These are phyloP conservation scores for Globisporangium emineosum DNA, from an alignment of 352 stramenopile genomes.

Conservation along the genomic window DNA sequence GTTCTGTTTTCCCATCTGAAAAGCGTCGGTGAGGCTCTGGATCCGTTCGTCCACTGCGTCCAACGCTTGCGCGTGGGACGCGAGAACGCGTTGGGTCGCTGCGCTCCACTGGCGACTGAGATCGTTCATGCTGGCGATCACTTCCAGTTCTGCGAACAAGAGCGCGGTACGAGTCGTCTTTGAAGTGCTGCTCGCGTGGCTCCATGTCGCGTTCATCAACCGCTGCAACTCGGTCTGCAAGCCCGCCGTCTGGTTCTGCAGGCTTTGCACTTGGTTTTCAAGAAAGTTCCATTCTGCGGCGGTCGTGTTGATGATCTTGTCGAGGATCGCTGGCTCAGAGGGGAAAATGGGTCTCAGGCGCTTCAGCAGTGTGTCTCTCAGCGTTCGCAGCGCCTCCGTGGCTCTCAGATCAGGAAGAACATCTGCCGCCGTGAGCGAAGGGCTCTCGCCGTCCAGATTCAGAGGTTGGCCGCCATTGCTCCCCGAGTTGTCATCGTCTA, in stretches of 20 bases:
- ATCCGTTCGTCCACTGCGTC: neutral
- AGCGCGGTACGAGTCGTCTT: neutral
- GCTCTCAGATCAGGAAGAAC: neutral
- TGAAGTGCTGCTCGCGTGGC: neutral
- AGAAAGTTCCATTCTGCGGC: neutral
- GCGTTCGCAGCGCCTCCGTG: neutral
- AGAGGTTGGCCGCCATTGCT: neutral
- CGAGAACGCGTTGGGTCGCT: neutral
- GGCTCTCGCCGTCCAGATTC: neutral
- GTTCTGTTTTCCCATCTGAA: neutral
- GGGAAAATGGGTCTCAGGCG: neutral
- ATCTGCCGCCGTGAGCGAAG: neutral
- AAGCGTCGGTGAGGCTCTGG: neutral
- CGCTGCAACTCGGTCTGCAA: constrained; percentile 8
- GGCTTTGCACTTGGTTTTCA: neutral
- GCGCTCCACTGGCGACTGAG: neutral
- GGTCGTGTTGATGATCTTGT: constrained; percentile 9
- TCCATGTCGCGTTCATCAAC: neutral
- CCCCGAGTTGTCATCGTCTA: neutral
- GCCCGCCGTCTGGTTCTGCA: neutral
- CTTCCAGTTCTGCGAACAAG: neutral
- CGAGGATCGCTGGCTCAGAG: neutral
- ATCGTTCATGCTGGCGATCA: neutral
- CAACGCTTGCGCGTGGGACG: neutral
- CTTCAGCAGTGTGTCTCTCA: constrained; percentile 1